Conservation (phyloP, 1,284 basidiomycete genomes). For the Porodaedalea pini region DNA sequence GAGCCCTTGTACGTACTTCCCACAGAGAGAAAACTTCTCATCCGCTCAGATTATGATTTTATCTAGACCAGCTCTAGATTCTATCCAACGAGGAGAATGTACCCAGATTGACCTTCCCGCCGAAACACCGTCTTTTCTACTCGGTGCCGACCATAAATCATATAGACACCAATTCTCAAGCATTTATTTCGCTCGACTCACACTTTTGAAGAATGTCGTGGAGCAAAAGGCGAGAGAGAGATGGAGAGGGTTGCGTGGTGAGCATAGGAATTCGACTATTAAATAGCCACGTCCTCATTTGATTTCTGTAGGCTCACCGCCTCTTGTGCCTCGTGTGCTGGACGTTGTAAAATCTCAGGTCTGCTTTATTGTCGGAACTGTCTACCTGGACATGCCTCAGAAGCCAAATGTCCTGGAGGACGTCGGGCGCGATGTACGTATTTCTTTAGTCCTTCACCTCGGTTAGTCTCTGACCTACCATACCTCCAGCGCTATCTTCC, state of each 20-base stretch:
- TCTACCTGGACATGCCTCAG: slow-evolving; percentile 97
- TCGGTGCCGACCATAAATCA: slow-evolving; percentile 17
- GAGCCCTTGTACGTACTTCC: neutral
- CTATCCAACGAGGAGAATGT: neutral
- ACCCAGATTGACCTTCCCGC: slow-evolving; percentile 3
- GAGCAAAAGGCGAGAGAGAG: slow-evolving; percentile 57
- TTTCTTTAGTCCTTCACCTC: too few relatives aligned
- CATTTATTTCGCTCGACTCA: slow-evolving; percentile 83
- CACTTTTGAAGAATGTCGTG: slow-evolving; percentile 59
- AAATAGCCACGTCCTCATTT: neutral
- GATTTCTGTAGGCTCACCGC: slow-evolving; percentile 54
- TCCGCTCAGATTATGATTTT: neutral
- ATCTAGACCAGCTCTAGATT: slow-evolving; percentile 10
- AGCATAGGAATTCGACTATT: slow-evolving; percentile 21
- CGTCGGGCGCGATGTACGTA: slow-evolving; percentile 83
- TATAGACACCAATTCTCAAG: slow-evolving; percentile 91
- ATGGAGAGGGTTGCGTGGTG: slow-evolving; percentile 69
- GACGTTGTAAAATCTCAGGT: slow-evolving; percentile 83
- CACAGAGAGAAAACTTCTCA: neutral
- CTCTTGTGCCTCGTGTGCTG: slow-evolving; percentile 79
- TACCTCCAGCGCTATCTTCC: slow-evolving; percentile 85
- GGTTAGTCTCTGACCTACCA: slow-evolving; percentile 12
- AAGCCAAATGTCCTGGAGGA: slow-evolving; percentile 98
- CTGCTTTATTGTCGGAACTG: slow-evolving; percentile 90
- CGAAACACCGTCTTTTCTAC: slow-evolving; percentile 16